Base-by-base conservation (phyloP, 345 rosid genomes). In the Camelina laxa region DNA sequence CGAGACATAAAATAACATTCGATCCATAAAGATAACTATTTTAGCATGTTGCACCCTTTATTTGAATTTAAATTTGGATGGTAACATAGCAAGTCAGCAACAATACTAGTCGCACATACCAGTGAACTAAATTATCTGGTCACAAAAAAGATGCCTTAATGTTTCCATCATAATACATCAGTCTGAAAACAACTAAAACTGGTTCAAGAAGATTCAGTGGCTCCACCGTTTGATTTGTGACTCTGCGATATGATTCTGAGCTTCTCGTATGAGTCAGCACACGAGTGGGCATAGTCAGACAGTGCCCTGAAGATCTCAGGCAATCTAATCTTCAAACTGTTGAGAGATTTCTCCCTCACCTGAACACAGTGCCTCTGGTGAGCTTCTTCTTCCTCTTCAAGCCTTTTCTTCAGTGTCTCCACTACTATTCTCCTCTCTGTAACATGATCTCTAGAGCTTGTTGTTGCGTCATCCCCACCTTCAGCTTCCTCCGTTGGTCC, bases 321-420 rank as follows among this genome's bases (percentile, higher is more conserved):
- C 82, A 91, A 62, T 12, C 92, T 88, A 5, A 84, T 81, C 80
- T 90, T 91, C 56, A 93, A 86, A 70, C 78, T 93, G 66, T 92
- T 92, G 4, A 93, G 79, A 14, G 97, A 93, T 78, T 93, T 93
- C 76, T 93, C 98, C 65, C 96, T 86, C 42, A 90, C 97, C 78
- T 94, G 98, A 78, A 86, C 63, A 82, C 98, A 87, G 36, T 87
- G 91, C 62, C 87, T 91, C 65, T 74, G 79, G 69, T 90, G 84
- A 59, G 82, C 87, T 79, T 90, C 96, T 9, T 62, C 75, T 59
- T 88, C 97, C 36, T 91, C 95, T 70, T 87, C 89, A 80, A 89
- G 74, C 74, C 85, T 88, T 85, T 88, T 91, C 77, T 80, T 84
- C 82, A 91, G 70, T 68, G 82, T 86, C 84, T 90, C 92, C 42